phyloP scores from a whole-genome alignment of 257 asterid species.

The Linaria vulgaris region DNA sequence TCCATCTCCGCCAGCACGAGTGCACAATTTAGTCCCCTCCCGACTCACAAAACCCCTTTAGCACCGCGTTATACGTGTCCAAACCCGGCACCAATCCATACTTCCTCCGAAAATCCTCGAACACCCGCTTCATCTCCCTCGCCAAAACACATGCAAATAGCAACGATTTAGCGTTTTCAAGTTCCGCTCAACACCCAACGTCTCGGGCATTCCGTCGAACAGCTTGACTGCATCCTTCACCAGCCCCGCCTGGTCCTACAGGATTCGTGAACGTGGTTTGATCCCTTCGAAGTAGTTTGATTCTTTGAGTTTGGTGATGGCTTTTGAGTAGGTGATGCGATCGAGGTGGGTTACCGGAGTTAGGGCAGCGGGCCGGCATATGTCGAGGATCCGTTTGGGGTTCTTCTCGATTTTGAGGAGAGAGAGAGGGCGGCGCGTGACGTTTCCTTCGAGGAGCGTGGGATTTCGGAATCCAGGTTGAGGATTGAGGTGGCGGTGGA shows the following conservation, averaged over 20 bases:
- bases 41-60: slow-evolving; percentile 71
- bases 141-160: slow-evolving; percentile 63
- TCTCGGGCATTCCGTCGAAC: slow-evolving; percentile 62
- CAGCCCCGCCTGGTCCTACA: slow-evolving; percentile 77
- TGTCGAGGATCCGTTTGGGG: slow-evolving; percentile 74
- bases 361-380: slow-evolving; percentile 74
- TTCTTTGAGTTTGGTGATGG: slow-evolving; percentile 52
- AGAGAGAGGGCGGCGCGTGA: slow-evolving; percentile 63
- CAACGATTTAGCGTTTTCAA: slow-evolving; percentile 62
- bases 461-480: slow-evolving; percentile 42
- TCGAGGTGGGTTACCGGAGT: slow-evolving; percentile 69
- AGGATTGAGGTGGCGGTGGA: slow-evolving; percentile 51
- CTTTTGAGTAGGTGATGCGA: slow-evolving; percentile 59
- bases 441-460: slow-evolving; percentile 48
- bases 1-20: slow-evolving; percentile 76
- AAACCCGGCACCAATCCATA: slow-evolving; percentile 58
- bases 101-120: slow-evolving; percentile 53
- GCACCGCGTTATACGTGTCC: slow-evolving; percentile 62
- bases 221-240: slow-evolving; percentile 49
- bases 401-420: slow-evolving; percentile 67
- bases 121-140: slow-evolving; percentile 56
- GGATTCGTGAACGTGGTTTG: slow-evolving; percentile 52
- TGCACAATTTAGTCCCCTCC: slow-evolving; percentile 53
- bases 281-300: slow-evolving; percentile 49
- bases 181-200: slow-evolving; percentile 44